Conservation (phyloP, 345 rosid species). For the Syzygium oleosum region DNA sequence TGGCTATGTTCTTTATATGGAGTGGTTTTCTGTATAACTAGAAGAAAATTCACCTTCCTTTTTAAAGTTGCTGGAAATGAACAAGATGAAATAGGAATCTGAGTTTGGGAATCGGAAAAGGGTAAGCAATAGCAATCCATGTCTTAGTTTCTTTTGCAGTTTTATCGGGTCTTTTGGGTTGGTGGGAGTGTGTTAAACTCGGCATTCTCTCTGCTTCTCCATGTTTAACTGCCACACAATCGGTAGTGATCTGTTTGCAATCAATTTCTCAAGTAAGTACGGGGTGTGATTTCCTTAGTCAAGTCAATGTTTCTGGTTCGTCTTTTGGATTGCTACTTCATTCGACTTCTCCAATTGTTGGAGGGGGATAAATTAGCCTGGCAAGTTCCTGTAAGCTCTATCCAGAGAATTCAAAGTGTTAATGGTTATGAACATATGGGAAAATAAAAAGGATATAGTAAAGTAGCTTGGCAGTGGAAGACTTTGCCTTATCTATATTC, state of each 20-base stretch:
- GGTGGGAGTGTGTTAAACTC: background rate
- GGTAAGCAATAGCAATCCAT: background rate
- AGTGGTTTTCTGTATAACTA: background rate
- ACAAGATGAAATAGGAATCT: background rate
- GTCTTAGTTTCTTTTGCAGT: background rate
- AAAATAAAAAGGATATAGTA: background rate
- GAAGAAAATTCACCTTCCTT: background rate
- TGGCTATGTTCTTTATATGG: background rate
- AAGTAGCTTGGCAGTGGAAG: background rate
- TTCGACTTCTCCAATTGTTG: background rate
- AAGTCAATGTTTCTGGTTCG: background rate
- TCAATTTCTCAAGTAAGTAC: background rate
- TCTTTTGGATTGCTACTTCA: background rate
- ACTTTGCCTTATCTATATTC: background rate
- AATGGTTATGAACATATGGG: background rate
- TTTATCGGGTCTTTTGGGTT: background rate
- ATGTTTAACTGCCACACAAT: background rate
- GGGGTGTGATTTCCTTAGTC: background rate
- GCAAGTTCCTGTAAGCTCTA: background rate
- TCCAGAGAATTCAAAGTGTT: background rate
- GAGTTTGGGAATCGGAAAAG: background rate
- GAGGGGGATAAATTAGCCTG: background rate
- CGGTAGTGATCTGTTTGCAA: background rate
- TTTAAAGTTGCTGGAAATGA: background rate
- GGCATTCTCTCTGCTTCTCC: background rate